A percentile compares a stretch with the other conserved stretches of the same genome.
phyloP scores from a whole-genome alignment of 257 asterid genomes.

The Asclepias syriaca region DNA sequence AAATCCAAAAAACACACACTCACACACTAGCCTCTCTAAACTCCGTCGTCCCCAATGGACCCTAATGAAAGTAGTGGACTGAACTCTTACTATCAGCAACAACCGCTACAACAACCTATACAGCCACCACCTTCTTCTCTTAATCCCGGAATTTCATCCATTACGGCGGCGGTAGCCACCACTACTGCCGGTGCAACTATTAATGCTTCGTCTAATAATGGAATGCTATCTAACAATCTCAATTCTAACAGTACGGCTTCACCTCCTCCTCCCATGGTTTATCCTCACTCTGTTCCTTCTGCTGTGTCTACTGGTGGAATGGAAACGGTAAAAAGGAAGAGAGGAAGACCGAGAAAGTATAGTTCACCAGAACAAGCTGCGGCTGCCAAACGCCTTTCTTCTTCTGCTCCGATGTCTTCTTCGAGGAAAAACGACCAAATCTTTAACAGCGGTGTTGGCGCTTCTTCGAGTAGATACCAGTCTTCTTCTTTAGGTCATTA shows the following conservation, averaged over 20 bases:
- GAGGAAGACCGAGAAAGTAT: slow-evolving; percentile 52
- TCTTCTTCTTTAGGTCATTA: slow-evolving; percentile 31
- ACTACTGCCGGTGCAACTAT: slow-evolving; percentile 4
- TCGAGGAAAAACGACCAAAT: slow-evolving; percentile 31
- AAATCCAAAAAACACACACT: slow-evolving; percentile 22
- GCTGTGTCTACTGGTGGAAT: slow-evolving; percentile 26
- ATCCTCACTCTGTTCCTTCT: slow-evolving; percentile 34
- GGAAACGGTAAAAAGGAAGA: slow-evolving; percentile 39
- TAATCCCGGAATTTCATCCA: slow-evolving; percentile 15
- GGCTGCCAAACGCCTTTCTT: slow-evolving; percentile 39
- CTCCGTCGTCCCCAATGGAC: slow-evolving; percentile 30
- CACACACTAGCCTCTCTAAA: slow-evolving; percentile 13
- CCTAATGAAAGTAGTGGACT: slow-evolving; percentile 50
- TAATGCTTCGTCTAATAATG: slow-evolving; percentile 26
- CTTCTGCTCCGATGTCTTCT: slow-evolving; percentile 31
- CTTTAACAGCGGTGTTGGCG: slow-evolving; percentile 17
- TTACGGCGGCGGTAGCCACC: slow-evolving; percentile 5
- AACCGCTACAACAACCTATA: slow-evolving; percentile 18
- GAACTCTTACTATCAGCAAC: slow-evolving; percentile 43
- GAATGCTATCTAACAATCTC: slow-evolving; percentile 18
- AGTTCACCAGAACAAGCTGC: slow-evolving; percentile 48
- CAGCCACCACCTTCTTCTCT: slow-evolving; percentile 24
- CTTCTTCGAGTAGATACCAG: slow-evolving; percentile 31
- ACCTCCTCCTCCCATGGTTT: slow-evolving; percentile 31
- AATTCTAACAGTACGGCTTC: slow-evolving; percentile 6